phyloP scores from a whole-genome alignment of 1,284 basidiomycete species.

The Malassezia brasiliensis region DNA sequence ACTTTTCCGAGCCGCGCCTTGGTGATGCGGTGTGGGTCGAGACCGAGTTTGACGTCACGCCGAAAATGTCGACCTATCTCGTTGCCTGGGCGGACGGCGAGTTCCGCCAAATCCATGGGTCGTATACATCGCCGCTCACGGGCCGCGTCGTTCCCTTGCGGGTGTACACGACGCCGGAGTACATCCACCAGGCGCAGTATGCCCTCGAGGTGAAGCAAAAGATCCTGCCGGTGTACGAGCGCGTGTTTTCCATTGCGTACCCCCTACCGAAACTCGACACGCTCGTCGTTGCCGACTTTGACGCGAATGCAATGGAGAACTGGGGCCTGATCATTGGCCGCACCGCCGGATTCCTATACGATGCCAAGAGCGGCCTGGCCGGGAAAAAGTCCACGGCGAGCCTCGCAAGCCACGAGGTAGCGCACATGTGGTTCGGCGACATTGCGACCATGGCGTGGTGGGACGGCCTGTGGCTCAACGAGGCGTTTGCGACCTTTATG shows the following conservation, averaged over 20 bases:
- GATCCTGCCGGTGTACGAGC: conserved; percentile 78
- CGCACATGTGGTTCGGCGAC: conserved; percentile 61
- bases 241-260: conserved; percentile 73
- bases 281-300: conserved; percentile 58
- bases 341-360: conserved; percentile 68
- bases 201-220: conserved; percentile 76
- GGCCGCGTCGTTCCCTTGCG: conserved; percentile 69
- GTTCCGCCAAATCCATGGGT: conserved; percentile 63
- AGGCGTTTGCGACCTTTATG: conserved; percentile 71
- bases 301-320: conserved; percentile 87
- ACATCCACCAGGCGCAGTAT: conserved; percentile 63
- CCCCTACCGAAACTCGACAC: conserved; percentile 64
- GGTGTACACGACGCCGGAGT: conserved; percentile 68
- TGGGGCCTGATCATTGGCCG: conserved; percentile 72
- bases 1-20: conserved; percentile 56
- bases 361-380: conserved; percentile 62
- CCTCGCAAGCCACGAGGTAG: conserved; percentile 65
- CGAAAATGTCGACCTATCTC: conserved; percentile 73
- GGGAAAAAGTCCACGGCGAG: conserved; percentile 68
- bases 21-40: conserved; percentile 29
- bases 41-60: conserved; percentile 32
- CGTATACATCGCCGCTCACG: conserved; percentile 70
- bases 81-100: conserved; percentile 81
- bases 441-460: conserved; percentile 88
- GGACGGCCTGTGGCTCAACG: conserved; percentile 53